phyloP scores from a whole-genome alignment of 441 rosid genomes.

The Flueggea neowawraea region DNA sequence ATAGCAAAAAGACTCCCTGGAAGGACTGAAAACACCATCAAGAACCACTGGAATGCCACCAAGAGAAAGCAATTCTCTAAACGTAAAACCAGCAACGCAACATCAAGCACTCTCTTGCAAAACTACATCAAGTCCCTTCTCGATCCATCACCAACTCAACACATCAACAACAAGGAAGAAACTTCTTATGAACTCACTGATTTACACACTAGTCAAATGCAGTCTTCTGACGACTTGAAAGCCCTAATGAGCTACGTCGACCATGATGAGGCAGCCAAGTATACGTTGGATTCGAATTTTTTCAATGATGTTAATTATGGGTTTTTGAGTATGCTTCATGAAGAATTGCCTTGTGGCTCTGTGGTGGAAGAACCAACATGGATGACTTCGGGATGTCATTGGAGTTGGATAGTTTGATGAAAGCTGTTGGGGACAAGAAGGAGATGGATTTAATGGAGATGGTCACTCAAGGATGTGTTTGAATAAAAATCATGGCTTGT shows the following conservation, averaged over 20 bases:
- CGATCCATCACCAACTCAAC: slow-evolving; percentile 4
- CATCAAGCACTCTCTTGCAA: slow-evolving; percentile 28
- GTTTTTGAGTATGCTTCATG: slow-evolving; percentile 16
- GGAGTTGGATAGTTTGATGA: slow-evolving; percentile 20
- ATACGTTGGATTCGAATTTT: slow-evolving; percentile 5
- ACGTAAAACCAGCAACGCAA: slow-evolving; percentile 22
- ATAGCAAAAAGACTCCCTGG: slow-evolving; percentile 66
- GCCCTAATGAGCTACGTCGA: no score
- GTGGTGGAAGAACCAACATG: slow-evolving; percentile 4
- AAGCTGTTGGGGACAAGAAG: slow-evolving; percentile 8
- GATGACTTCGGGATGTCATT: slow-evolving; percentile 2
- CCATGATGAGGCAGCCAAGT: background rate
- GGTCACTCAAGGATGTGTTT: slow-evolving; percentile 16
- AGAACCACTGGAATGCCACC: slow-evolving; percentile 92
- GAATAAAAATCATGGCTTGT: background rate
- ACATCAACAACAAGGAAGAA: background rate
- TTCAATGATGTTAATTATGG: slow-evolving; percentile 10
- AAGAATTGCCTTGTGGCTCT: slow-evolving; percentile 12
- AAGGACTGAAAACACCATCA: slow-evolving; percentile 70
- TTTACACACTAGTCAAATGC: background rate
- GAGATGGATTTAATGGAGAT: slow-evolving; percentile 42
- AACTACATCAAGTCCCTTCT: slow-evolving; percentile 51
- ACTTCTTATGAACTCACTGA: background rate
- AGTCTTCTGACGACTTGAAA: no score
- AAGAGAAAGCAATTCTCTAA: slow-evolving; percentile 56